Conservation (phyloP, 139 green algal species). For the Chlamydomonas eustigma region DNA sequence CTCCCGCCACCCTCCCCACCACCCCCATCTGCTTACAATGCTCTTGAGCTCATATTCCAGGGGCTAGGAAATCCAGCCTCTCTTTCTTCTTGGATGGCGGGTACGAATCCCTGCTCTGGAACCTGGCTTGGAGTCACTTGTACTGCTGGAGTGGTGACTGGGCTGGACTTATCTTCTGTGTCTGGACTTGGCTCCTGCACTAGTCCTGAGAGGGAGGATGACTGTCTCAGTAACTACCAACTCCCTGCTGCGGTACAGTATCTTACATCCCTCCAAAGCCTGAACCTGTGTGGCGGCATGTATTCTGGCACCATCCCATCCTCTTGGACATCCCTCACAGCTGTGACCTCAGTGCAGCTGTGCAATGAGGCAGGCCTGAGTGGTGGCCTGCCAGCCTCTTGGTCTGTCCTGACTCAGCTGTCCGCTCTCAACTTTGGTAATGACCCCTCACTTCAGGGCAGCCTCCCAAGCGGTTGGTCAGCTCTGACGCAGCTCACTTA, state of each 20-base stretch:
- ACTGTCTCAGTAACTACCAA: neutral
- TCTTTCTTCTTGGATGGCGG: neutral
- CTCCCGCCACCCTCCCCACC: neutral
- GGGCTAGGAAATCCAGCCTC: neutral
- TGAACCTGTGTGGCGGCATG: neutral
- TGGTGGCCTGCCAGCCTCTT: constrained; percentile 12
- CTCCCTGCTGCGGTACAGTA: neutral
- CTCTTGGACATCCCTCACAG: neutral
- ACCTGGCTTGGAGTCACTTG: neutral
- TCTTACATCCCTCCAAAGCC: neutral
- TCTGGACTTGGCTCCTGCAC: neutral
- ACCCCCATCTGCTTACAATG: neutral
- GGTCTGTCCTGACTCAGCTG: constrained; percentile 16
- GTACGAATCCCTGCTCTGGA: neutral
- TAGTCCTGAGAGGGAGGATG: no score
- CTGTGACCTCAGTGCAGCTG: neutral
- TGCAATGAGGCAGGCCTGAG: neutral
- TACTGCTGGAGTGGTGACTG: neutral
- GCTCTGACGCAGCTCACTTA: neutral
- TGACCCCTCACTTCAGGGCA: neutral
- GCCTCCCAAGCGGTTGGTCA: constrained; percentile 1
- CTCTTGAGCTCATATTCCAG: neutral
- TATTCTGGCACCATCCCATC: neutral
- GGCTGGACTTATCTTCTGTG: neutral
- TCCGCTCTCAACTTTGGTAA: neutral